Evolutionary conservation across 257 asterid genomes (phyloP).

Genomic region (Plantago ovata): DNA sequence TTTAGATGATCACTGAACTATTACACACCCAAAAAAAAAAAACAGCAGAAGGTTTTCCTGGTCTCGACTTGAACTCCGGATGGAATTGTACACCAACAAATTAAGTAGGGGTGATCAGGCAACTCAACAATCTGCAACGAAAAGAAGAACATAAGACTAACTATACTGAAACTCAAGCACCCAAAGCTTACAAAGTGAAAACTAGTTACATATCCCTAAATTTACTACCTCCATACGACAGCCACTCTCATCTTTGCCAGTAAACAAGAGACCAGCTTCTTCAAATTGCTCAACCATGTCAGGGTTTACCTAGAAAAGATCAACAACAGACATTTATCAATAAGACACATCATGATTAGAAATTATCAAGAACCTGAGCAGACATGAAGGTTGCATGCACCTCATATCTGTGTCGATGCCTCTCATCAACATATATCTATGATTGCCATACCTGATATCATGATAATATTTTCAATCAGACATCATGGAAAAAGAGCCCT

Average conservation of each 20-base stretch:
- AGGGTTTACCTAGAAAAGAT: conserved; percentile 59
- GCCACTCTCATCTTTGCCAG: conserved; percentile 77
- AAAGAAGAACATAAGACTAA: background rate
- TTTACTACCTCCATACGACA: conserved; percentile 67
- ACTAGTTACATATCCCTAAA: background rate
- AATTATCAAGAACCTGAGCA: too few species aligned
- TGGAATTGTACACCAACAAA: conserved; percentile 73
- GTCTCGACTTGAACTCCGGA: conserved; percentile 77
- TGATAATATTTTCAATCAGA: conserved; percentile 12
- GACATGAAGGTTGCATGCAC: conserved; percentile 32
- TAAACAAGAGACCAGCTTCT: conserved; percentile 62
- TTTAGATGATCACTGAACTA: conserved; percentile 3
- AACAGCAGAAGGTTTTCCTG: conserved; percentile 67
- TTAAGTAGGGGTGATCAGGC: conserved; percentile 62
- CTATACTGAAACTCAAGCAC: conserved; percentile 8
- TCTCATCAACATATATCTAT: conserved; percentile 70
- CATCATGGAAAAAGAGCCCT: background rate
- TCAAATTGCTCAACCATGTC: conserved; percentile 65
- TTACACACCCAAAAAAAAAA: conserved; percentile 57
- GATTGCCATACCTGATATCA: conserved; percentile 50
- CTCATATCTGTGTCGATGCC: conserved; percentile 99
- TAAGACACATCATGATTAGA: background rate
- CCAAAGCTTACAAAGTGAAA: background rate
- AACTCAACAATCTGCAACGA: conserved; percentile 63
- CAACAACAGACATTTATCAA: background rate